Base-by-base conservation (phyloP, 140 eudicot genomes). In the Stevia rebaudiana region DNA sequence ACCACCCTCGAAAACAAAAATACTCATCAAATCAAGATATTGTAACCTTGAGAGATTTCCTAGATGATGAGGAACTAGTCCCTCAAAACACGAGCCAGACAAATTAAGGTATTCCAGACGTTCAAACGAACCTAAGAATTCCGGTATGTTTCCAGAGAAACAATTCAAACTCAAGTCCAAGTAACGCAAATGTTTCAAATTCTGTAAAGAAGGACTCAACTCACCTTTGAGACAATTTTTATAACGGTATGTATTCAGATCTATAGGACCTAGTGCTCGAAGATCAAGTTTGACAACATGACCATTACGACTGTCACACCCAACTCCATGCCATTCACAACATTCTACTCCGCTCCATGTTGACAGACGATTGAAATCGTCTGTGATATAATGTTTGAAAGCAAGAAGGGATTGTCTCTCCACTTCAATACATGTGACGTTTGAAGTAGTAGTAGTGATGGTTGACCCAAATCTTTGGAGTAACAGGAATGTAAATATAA, bases 251-350 rank as follows among this genome's bases (percentile, higher is more conserved):
- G n/a, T n/a, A n/a, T n/a, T n/a, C n/a, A n/a, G n/a, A n/a, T n/a
- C n/a, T n/a, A n/a, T n/a, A n/a, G n/a, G n/a, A n/a, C n/a, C n/a
- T n/a, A n/a, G n/a, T n/a, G n/a, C n/a, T 18, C 35, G 60, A 31
- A 65, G 70, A 65, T 65, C 70, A 41, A 65, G 70, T 65, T 47
- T 48, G 2, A 65, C 33, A 47, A 48, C 70, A 47, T 48, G 70
- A 47, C 60, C 70, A 11, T 2, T 48, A 46, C n/a, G 41, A 8
- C 21, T 11, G 10, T 65, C 59, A 18, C 70, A 65, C 60, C 3
- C 31, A 16, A 46, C 46, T 28, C 58, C 69, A 0, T 0, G 33
- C 70, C 70, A 65, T 1, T 31, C 19, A 18, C 70, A 65, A 11
- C 70, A 65, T 31, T 65, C 70, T 5, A 17, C 70, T 15, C 70